Percentiles rank a stretch among this genome's conserved stretches.
Conservation (phyloP, 2,329 filamentous ascomycete genomes). For the Xylaria sp. region DNA sequence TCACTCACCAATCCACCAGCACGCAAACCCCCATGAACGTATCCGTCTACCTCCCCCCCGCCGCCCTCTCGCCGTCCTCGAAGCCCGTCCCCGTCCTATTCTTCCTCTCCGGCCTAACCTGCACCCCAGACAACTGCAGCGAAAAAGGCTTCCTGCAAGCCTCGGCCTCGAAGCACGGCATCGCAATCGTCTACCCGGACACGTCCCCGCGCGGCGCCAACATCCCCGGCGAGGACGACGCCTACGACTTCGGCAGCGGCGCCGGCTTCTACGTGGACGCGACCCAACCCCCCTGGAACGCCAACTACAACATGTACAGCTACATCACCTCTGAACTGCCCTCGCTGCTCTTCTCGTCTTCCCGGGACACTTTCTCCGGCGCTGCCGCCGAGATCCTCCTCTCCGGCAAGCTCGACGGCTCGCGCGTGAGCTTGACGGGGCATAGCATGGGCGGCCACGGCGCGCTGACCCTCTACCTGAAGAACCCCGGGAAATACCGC, state of each 20-base stretch:
- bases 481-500: slow-evolving; percentile 90
- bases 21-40: slow-evolving; percentile 91
- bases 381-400: slow-evolving; percentile 45
- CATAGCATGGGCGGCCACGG: slow-evolving; percentile 99
- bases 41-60: slow-evolving; percentile 84
- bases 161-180: slow-evolving; percentile 79
- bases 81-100: slow-evolving; percentile 80
- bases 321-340: slow-evolving; percentile 95
- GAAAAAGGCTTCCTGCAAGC: slow-evolving; percentile 93
- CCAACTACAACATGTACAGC: slow-evolving; percentile 92
- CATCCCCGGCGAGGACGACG: slow-evolving; percentile 85
- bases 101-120: slow-evolving; percentile 94
- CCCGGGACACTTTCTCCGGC: slow-evolving; percentile 46
- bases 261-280: slow-evolving; percentile 97
- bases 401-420: slow-evolving; percentile 68
- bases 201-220: slow-evolving; percentile 88
- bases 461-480: slow-evolving; percentile 89
- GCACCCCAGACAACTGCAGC: slow-evolving; percentile 86
- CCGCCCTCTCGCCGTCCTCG: slow-evolving; percentile 53
- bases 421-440: slow-evolving; percentile 83
- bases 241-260: slow-evolving; percentile 90
- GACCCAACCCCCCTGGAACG: slow-evolving; percentile 76
- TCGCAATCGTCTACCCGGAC: slow-evolving; percentile 95
- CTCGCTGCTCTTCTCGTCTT: slow-evolving; percentile 68
- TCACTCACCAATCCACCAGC: slow-evolving; percentile 81